Conservation (phyloP, 2,329 filamentous ascomycete species). For the Blumeria graminis region DNA sequence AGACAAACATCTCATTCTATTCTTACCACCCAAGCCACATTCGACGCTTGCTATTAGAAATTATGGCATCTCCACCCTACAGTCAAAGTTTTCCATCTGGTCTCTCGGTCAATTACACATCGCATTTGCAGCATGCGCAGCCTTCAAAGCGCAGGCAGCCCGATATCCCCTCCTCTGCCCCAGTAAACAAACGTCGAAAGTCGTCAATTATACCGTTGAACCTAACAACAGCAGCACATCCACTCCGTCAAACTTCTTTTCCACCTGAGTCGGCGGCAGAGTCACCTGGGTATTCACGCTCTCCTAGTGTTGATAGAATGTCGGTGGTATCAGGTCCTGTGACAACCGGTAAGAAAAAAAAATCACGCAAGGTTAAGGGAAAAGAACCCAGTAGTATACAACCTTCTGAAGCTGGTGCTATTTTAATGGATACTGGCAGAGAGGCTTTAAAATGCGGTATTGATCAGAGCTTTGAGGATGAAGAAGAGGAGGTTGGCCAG, state of each 20-base stretch:
- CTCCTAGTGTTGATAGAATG: slow-evolving; percentile 37
- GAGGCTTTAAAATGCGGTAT: slow-evolving; percentile 18
- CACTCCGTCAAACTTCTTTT: slow-evolving; percentile 61
- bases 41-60: neutral
- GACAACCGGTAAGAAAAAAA: slow-evolving; percentile 28
- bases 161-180: slow-evolving; percentile 24
- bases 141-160: slow-evolving; percentile 41
- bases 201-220: slow-evolving; percentile 35
- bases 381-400: slow-evolving; percentile 24
- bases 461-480: slow-evolving; percentile 25
- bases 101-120: slow-evolving; percentile 29
- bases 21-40: no score
- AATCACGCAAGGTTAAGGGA: slow-evolving; percentile 36
- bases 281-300: slow-evolving; percentile 27
- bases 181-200: slow-evolving; percentile 42
- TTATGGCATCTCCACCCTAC: slow-evolving; percentile 14
- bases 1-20: no score
- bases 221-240: slow-evolving; percentile 34
- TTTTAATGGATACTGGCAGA: slow-evolving; percentile 18
- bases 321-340: slow-evolving; percentile 38
- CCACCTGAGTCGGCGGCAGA: slow-evolving; percentile 31
- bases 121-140: slow-evolving; percentile 25
- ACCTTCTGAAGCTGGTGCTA: slow-evolving; percentile 21
- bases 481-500: slow-evolving; percentile 23
- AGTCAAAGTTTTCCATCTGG: slow-evolving; percentile 8